Percentiles rank a stretch among this genome's conserved stretches.
These are phyloP conservation scores for Xerocomus nothofagi DNA, from an alignment of 1,284 basidiomycete genomes.

Conservation along the genomic window DNA sequence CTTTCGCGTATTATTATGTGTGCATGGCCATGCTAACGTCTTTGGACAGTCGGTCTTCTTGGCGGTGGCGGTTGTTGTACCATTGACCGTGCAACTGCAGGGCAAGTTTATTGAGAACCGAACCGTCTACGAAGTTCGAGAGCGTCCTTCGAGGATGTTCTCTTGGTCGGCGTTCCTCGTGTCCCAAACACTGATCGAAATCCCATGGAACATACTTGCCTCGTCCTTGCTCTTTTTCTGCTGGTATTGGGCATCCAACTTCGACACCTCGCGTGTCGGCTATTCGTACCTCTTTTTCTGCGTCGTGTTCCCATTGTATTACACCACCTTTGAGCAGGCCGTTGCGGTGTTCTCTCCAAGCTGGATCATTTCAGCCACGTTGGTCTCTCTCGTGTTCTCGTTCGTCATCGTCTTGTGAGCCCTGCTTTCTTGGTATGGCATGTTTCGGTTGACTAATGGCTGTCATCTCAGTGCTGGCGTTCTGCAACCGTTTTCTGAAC, in stretches of 20 bases:
- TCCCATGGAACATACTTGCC: constrained; percentile 67
- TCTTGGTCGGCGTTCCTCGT: constrained; percentile 76
- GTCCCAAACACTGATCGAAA: constrained; percentile 60
- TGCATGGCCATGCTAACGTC: no score
- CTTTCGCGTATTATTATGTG: not conserved
- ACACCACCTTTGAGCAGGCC: constrained; percentile 58
- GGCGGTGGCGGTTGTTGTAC: constrained; percentile 28
- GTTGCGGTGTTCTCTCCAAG: constrained; percentile 69
- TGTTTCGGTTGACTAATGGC: no score
- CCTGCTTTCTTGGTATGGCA: no score
- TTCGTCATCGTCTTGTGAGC: no score
- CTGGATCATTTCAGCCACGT: no score
- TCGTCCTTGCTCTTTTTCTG: constrained; percentile 61
- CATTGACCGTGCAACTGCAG: constrained; percentile 34
- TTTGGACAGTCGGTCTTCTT: constrained; percentile 32
- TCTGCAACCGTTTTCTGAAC: constrained; percentile 59
- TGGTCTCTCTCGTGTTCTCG: constrained; percentile 65
- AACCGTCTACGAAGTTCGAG: constrained; percentile 69
- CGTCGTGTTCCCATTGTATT: constrained; percentile 52
- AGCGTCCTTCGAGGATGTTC: constrained; percentile 78
- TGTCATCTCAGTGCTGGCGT: constrained; percentile 69
- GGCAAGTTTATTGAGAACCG: constrained; percentile 36
- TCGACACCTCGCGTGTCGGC: constrained; percentile 52
- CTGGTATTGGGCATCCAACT: constrained; percentile 73
- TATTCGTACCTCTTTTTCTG: constrained; percentile 54